phyloP scores from a whole-genome alignment of 805 yeast species.

The Yarrowia yakushimensis region DNA sequence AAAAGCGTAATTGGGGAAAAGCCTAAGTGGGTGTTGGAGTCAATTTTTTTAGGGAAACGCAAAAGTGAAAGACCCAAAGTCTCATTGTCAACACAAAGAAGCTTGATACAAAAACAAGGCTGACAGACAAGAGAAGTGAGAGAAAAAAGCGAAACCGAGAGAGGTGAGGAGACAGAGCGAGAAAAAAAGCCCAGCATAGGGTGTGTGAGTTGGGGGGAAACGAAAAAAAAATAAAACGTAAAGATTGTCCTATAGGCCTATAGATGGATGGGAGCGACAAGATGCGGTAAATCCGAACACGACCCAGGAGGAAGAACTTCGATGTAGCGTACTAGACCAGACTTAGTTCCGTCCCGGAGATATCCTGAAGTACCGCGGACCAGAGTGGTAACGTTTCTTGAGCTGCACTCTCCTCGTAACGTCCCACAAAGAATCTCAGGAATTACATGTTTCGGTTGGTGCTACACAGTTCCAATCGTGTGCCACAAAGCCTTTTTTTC shows the following conservation, averaged over 20 bases:
- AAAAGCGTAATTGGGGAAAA: conserved; percentile 13
- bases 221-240: neutral
- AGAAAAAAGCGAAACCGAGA: neutral
- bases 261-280: neutral
- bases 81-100: conserved; percentile 23
- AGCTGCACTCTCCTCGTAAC: no score
- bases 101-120: neutral
- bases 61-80: neutral
- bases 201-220: neutral
- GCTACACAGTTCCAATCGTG: neutral
- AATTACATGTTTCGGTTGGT: no score
- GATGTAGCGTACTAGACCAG: no score
- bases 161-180: neutral
- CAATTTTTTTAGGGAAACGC: neutral
- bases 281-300: neutral
- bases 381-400: no score
- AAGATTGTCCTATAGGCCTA: neutral
- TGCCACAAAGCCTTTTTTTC: conserved; percentile 11
- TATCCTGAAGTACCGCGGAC: no score
- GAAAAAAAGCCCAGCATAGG: neutral
- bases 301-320: neutral
- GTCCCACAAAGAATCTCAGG: no score
- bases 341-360: no score
- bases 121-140: neutral
- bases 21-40: neutral